Base-by-base conservation (phyloP, 345 rosid genomes). In the Eutrema heterophyllum region DNA sequence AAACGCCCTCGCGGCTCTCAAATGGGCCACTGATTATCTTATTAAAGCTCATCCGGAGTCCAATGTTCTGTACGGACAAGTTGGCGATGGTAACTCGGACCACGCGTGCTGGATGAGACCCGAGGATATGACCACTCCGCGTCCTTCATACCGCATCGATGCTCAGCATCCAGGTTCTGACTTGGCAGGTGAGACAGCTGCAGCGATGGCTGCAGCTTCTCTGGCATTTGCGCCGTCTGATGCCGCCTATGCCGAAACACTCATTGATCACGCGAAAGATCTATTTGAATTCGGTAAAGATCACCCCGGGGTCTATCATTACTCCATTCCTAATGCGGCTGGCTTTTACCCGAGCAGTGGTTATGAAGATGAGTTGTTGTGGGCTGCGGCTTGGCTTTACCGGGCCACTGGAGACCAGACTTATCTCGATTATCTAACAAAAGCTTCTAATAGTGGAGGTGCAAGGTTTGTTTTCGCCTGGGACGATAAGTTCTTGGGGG, bases 301-400 rank as follows among this genome's bases (percentile, higher is more conserved):
- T 21, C 16, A 83, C 55, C 78, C 73, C 0, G 85, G 86, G 0
- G 40, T 29, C 4, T 85, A 83, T 55, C 76, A 77, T 9, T 21
- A 7, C 29, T 83, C 86, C 51, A 83, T 87, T 18, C 9, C 79
- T 15, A 67, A 4, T 0, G 87, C 74, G 5, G 79, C 59, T 32
- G 54, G 77, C 12, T 85, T 82, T 74, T 87, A 87, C 75, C 5
- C 77, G 35, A 81, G 87, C 57, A 82, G 86, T 35, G 91, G 78
- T 10, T 58, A 63, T 16, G 63, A 69, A 91, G 99, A 95, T 64
- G 99, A 95, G 84, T 84, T 95, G 38, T 64, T 95, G 26, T 95
- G 98, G 97, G 98, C 92, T 0, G 97, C 99, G 46, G 91, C 99
- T 70, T 95, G 99, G 99, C 85, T 95, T 45, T 90, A 88, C 38